These are phyloP conservation scores for Schizochytrium sp. DNA, from an alignment of 108 stramenopile species.

Conservation along the genomic window DNA sequence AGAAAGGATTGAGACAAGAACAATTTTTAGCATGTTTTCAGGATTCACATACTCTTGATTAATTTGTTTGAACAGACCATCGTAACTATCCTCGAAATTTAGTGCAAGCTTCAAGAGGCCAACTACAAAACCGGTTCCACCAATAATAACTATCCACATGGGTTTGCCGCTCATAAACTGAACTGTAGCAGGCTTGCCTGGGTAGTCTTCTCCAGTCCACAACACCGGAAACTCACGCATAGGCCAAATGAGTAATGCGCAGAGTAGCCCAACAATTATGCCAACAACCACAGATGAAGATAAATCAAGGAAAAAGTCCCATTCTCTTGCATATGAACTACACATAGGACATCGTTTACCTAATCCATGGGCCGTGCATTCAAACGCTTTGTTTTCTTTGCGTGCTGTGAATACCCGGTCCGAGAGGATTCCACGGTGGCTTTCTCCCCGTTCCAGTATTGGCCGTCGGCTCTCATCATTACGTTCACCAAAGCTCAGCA, in stretches of 20 bases:
- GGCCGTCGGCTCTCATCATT: neutral
- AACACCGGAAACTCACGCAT: slow-evolving; percentile 23
- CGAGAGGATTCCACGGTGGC: slow-evolving; percentile 29
- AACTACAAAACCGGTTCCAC: neutral
- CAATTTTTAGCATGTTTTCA: neutral
- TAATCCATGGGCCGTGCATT: neutral
- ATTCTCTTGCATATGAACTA: slow-evolving; percentile 33
- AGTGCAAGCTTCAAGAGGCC: slow-evolving; percentile 36
- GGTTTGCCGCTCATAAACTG: slow-evolving; percentile 5
- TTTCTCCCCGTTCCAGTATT: neutral
- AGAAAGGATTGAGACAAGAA: neutral
- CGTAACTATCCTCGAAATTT: neutral
- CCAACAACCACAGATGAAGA: slow-evolving; percentile 13
- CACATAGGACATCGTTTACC: slow-evolving; percentile 54
- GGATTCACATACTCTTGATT: slow-evolving; percentile 10
- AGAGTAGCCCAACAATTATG: neutral
- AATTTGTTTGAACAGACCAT: slow-evolving; percentile 45
- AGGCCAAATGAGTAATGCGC: slow-evolving; percentile 13
- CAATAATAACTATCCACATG: slow-evolving; percentile 19
- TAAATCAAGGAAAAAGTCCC: neutral
- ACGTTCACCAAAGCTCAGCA: neutral
- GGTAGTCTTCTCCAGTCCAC: slow-evolving; percentile 9
- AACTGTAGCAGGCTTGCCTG: neutral
- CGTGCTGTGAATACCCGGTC: slow-evolving; percentile 9
- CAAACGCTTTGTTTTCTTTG: neutral